Percentiles rank a stretch among this genome's conserved stretches.
Evolutionary conservation across 495 filamentous ascomycete species (phyloP).

Genomic region (Penicillium salamii): DNA sequence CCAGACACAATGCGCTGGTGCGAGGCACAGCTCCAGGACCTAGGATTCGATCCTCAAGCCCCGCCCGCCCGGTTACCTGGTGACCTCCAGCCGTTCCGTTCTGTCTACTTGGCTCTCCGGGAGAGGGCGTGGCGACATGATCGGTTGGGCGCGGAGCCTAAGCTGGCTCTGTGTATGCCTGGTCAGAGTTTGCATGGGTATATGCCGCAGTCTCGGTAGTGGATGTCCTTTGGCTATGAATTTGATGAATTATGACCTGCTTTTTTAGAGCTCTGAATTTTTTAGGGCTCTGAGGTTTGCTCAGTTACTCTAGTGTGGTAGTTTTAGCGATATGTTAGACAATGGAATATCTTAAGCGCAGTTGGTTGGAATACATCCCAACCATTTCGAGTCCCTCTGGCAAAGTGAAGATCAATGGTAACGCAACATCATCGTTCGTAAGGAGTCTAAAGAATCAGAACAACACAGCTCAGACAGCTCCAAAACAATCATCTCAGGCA

Average conservation of each 20-base stretch:
- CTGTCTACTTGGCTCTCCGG: constrained; percentile 2
- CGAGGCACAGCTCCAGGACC: constrained; percentile 1
- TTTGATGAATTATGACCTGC: neutral
- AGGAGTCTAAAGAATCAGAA: too few relatives aligned
- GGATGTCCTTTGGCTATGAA: neutral
- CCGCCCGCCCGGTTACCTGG: constrained; percentile 4
- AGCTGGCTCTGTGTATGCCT: constrained; percentile 1
- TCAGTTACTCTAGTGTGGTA: too few relatives aligned
- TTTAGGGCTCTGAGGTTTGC: too few relatives aligned
- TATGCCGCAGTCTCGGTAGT: constrained; percentile 1
- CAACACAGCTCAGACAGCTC: too few relatives aligned
- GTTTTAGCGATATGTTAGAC: too few relatives aligned
- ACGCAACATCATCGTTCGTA: neutral
- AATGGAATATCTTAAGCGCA: too few relatives aligned
- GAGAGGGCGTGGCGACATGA: constrained; percentile 7
- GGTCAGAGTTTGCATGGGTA: constrained; percentile 1
- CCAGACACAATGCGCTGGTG: constrained; percentile 4
- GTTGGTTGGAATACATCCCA: too few relatives aligned
- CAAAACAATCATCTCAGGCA: too few relatives aligned
- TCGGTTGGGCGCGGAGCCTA: neutral
- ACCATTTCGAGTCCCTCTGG: too few relatives aligned
- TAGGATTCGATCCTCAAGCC: constrained; percentile 4
- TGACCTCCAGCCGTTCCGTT: constrained; percentile 6
- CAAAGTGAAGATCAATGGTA: neutral
- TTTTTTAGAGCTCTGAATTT: neutral